Evolutionary conservation across 352 stramenopile species (phyloP).

Genomic region (Pythium volutum): DNA sequence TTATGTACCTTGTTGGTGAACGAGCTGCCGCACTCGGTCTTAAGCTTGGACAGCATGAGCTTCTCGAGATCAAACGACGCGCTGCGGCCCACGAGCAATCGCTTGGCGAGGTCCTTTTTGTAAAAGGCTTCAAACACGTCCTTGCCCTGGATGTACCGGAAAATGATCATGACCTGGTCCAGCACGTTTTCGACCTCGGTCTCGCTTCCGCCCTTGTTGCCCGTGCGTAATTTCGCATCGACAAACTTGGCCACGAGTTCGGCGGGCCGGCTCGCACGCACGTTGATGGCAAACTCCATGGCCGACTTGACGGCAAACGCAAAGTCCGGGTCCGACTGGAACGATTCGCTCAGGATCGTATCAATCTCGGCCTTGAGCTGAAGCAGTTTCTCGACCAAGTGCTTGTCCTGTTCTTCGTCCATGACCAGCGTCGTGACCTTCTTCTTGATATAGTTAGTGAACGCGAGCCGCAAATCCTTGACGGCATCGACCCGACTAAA

Average conservation of each 20-base stretch:
- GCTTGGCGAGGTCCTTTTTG: constrained; percentile 97
- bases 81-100: constrained; percentile 90
- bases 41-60: constrained; percentile 96
- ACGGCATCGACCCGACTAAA: constrained; percentile 74
- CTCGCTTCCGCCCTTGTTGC: constrained; percentile 84
- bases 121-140: constrained; percentile 99
- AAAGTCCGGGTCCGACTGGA: constrained; percentile 76
- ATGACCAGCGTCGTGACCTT: constrained; percentile 73
- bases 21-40: constrained; percentile 96
- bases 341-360: constrained; percentile 66
- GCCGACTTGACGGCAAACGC: constrained; percentile 77
- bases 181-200: constrained; percentile 86
- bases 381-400: constrained; percentile 89
- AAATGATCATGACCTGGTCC: constrained; percentile 94
- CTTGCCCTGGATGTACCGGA: constrained; percentile 96
- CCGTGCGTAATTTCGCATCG: constrained; percentile 84
- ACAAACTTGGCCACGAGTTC: constrained; percentile 92
- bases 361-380: constrained; percentile 85
- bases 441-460: constrained; percentile 73
- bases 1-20: constrained; percentile 97
- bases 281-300: constrained; percentile 90
- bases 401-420: constrained; percentile 83
- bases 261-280: constrained; percentile 76
- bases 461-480: constrained; percentile 59
- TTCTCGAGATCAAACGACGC: constrained; percentile 95